Evolutionary conservation across 768 basidiomycete genomes (phyloP).

Genomic region (Lentinula edodes): DNA sequence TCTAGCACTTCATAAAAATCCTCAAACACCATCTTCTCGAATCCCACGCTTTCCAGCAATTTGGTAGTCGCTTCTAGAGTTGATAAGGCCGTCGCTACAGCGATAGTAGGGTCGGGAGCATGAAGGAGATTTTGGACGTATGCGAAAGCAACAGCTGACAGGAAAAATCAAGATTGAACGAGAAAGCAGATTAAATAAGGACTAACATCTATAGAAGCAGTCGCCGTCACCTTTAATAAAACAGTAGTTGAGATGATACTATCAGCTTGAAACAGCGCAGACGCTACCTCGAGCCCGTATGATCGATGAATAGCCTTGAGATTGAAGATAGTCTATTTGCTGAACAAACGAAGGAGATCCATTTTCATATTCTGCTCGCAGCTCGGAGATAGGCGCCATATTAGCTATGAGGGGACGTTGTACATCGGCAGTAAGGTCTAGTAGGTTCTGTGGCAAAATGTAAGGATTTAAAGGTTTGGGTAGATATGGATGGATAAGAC

Average conservation of each 20-base stretch:
- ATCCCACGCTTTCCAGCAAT: slow-evolving; percentile 51
- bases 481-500: background rate
- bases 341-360: slow-evolving; percentile 54
- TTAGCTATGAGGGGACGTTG: slow-evolving; percentile 49
- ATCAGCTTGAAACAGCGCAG: background rate
- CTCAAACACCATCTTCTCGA: slow-evolving; percentile 64
- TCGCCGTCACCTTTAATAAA: slow-evolving; percentile 67
- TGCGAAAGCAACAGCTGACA: slow-evolving; percentile 71
- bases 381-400: slow-evolving; percentile 43
- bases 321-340: slow-evolving; percentile 70
- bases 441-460: slow-evolving; percentile 23
- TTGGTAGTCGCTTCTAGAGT: slow-evolving; percentile 43
- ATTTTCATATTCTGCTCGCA: slow-evolving; percentile 64
- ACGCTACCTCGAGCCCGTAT: slow-evolving; percentile 64
- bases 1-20: slow-evolving; percentile 70
- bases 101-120: slow-evolving; percentile 35
- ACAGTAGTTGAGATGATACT: background rate
- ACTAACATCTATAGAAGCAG: slow-evolving; percentile 86
- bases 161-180: slow-evolving; percentile 7
- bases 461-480: background rate
- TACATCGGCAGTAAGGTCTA: slow-evolving; percentile 30
- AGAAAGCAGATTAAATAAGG: slow-evolving; percentile 12
- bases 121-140: slow-evolving; percentile 69
- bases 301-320: slow-evolving; percentile 58
- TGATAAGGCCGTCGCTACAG: slow-evolving; percentile 45